A percentile compares a stretch with the other conserved stretches of the same genome.
Evolutionary conservation across 1,284 basidiomycete genomes (phyloP).

Genomic region (Ceratobasidium sp.): DNA sequence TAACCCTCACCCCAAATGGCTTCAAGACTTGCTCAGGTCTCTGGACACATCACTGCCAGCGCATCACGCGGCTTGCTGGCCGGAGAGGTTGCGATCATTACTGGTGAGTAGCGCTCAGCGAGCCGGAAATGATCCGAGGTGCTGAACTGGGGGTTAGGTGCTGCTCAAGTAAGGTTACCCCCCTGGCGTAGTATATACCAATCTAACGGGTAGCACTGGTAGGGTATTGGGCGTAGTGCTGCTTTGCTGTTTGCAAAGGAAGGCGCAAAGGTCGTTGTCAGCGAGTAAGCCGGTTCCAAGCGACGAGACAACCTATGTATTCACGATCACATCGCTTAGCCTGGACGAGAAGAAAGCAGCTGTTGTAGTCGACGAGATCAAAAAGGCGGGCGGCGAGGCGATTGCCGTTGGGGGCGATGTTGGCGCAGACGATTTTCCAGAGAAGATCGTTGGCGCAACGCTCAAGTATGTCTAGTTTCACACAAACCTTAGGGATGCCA

Average conservation of each 20-base stretch:
- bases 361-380: constrained; percentile 78
- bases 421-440: constrained; percentile 82
- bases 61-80: constrained; percentile 72
- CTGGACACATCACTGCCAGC: constrained; percentile 71
- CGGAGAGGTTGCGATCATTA: constrained; percentile 86
- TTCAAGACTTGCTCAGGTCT: constrained; percentile 73
- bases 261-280: constrained; percentile 86
- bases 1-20: constrained; percentile 63
- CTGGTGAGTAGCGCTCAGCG: constrained; percentile 61
- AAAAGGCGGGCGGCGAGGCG: constrained; percentile 74
- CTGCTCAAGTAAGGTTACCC: constrained; percentile 70
- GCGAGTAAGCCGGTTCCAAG: constrained; percentile 67
- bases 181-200: neutral
- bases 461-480: constrained; percentile 66
- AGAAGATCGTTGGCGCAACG: constrained; percentile 79
- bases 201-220: constrained; percentile 31
- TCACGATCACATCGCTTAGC: constrained; percentile 55
- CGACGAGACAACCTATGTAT: constrained; percentile 8
- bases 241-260: constrained; percentile 85
- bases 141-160: constrained; percentile 59
- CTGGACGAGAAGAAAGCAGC: constrained; percentile 74
- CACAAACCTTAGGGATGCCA: constrained; percentile 28
- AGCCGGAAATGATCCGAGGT: constrained; percentile 44
- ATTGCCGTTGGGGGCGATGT: constrained; percentile 80
- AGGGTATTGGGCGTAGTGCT: constrained; percentile 80